Evolutionary conservation across 805 yeast genomes (phyloP), one percentile per base, ranked within the genome.

Genomic region (Starmera dryadoides): DNA sequence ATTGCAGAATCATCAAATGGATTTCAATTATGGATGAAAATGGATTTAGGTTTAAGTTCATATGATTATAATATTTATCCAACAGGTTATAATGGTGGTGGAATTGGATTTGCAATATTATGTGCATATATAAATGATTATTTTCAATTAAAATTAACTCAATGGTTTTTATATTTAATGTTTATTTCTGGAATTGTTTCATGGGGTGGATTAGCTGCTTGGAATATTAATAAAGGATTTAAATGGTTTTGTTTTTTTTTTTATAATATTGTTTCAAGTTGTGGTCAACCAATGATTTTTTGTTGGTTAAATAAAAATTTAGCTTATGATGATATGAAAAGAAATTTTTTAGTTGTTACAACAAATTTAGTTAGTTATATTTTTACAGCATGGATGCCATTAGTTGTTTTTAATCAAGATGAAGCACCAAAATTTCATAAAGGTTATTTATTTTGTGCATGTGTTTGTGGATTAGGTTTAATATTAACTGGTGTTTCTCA

Each of bases 21-120:
- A 7, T 31, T 31, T 15, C 34, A 31, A 20, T 20, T 31, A 2
- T 72, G 75, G 75, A 69, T 64, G 54, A 62, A 62, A 39, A 45
- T 42, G 30, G 64, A 59, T 35, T 52, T 59, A 16, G 48, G 53
- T 4, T 55, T 66, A 25, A 43, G 58, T 0, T 46, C 64, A 1
- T 43, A 45, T 3, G 43, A 56, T 33, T 66, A 65, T 43, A 68
- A 69, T 41, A 56, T 52, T 7, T 62, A 60, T 38, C 73, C 73
- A 1, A 56, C 72, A 1, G 49, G 57, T 6, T 45, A 63, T 14
- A 45, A 51, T 30, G 70, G 62, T 8, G 46, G 58, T 3, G 63
- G 65, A 3, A 66, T 69, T 34, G 63, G 52, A 0, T 39, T 53
- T n/a, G 50, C 72, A 0, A 33, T 69, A 12, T 3, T 55, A 1